phyloP scores from a whole-genome alignment of 495 filamentous ascomycete genomes.

The Annulohypoxylon bovei region DNA sequence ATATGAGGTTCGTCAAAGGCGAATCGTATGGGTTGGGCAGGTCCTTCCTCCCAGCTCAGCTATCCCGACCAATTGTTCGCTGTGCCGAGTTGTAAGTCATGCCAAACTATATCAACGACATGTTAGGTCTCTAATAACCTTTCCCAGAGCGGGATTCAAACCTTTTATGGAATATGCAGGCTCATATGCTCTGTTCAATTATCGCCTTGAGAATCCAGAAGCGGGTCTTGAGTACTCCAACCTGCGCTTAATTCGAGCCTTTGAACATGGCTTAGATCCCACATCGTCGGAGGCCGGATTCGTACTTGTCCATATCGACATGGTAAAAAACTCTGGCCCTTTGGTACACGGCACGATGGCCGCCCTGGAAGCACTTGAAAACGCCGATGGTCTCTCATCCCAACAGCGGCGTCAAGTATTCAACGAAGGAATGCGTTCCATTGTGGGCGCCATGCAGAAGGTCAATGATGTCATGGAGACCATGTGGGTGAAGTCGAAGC shows the following conservation, averaged over 20 bases:
- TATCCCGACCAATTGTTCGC: constrained; percentile 78
- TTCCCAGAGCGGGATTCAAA: constrained; percentile 69
- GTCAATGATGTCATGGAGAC: constrained; percentile 84
- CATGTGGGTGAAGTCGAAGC: constrained; percentile 89
- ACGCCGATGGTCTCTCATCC: constrained; percentile 28
- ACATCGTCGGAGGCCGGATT: constrained; percentile 92
- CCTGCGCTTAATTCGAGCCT: constrained; percentile 85
- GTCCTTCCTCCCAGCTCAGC: constrained; percentile 70
- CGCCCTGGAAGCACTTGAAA: constrained; percentile 67
- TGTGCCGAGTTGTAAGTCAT: constrained; percentile 78
- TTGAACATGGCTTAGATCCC: constrained; percentile 86
- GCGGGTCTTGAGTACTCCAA: constrained; percentile 78
- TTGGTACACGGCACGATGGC: constrained; percentile 75
- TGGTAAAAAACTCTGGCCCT: constrained; percentile 80
- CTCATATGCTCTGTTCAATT: constrained; percentile 91
- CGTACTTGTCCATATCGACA: constrained; percentile 82
- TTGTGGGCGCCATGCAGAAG: constrained; percentile 70
- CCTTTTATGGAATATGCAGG: constrained; percentile 97
- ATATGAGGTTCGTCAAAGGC: constrained; percentile 72
- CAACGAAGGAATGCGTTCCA: constrained; percentile 69
- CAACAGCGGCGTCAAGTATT: constrained; percentile 59
- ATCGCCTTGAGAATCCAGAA: constrained; percentile 71
- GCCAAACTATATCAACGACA: neutral
- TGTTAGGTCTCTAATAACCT: constrained; percentile 14
- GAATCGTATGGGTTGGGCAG: constrained; percentile 80